phyloP scores from a whole-genome alignment of 768 basidiomycete genomes.

The Termitomyces sp. region DNA sequence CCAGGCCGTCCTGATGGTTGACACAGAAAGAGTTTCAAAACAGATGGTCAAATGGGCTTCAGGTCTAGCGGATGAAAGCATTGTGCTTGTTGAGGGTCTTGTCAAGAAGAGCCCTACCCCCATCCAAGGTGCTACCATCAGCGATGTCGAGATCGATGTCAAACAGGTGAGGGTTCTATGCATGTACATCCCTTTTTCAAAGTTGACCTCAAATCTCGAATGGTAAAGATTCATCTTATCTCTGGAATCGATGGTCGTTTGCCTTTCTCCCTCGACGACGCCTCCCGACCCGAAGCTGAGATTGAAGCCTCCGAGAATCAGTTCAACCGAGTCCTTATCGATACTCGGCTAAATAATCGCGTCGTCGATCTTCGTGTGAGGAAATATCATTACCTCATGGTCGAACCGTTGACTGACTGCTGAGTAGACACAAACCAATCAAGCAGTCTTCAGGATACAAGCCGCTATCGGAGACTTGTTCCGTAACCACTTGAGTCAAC shows the following conservation, averaged over 20 bases:
- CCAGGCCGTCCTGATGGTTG: slow-evolving; percentile 74
- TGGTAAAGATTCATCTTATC: slow-evolving; percentile 67
- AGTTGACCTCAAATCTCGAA: neutral
- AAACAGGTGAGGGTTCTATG: slow-evolving; percentile 51
- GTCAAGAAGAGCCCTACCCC: slow-evolving; percentile 74
- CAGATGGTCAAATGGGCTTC: slow-evolving; percentile 97
- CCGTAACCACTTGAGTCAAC: slow-evolving; percentile 68
- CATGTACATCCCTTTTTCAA: neutral
- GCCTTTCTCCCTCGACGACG: slow-evolving; percentile 93
- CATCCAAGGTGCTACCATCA: slow-evolving; percentile 90
- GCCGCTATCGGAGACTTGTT: slow-evolving; percentile 86
- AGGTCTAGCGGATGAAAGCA: slow-evolving; percentile 75
- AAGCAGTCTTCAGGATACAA: slow-evolving; percentile 91
- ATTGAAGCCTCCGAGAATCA: slow-evolving; percentile 53
- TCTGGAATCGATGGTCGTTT: slow-evolving; percentile 75
- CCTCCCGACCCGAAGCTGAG: slow-evolving; percentile 76
- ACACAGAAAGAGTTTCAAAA: slow-evolving; percentile 79
- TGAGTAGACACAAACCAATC: slow-evolving; percentile 84
- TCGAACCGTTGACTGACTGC: slow-evolving; percentile 1
- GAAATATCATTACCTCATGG: slow-evolving; percentile 8
- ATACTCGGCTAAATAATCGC: slow-evolving; percentile 92
- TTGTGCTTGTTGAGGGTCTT: slow-evolving; percentile 84
- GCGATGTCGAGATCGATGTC: slow-evolving; percentile 84
- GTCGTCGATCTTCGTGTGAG: slow-evolving; percentile 88
- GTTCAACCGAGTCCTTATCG: slow-evolving; percentile 79